phyloP scores from a whole-genome alignment of 108 stramenopile genomes.

The Cyclotella atomus region DNA sequence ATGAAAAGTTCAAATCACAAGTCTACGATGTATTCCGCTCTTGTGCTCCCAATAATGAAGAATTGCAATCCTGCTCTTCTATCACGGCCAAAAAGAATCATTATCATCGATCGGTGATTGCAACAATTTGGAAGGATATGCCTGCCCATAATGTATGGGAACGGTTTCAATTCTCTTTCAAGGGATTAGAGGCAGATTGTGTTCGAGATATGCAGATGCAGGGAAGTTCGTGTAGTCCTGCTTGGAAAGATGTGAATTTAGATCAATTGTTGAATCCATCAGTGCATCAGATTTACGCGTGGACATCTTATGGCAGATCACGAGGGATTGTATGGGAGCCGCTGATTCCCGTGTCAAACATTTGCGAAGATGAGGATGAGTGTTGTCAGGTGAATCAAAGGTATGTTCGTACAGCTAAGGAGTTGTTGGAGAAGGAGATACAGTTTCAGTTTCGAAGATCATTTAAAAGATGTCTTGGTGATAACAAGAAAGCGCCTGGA shows the following conservation, averaged over 20 bases:
- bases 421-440: conserved; percentile 29
- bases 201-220: conserved; percentile 16
- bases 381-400: conserved; percentile 13
- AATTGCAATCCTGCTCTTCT: neutral
- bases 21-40: conserved; percentile 51
- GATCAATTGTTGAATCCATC: conserved; percentile 22
- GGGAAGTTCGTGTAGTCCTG: no score
- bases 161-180: conserved; percentile 57
- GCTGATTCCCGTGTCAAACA: conserved; percentile 33
- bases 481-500: neutral
- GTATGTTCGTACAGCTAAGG: conserved; percentile 13
- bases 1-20: conserved; percentile 74
- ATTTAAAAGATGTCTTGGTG: conserved; percentile 18
- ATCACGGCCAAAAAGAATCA: conserved; percentile 21
- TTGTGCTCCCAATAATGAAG: conserved; percentile 5
- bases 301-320: conserved; percentile 16
- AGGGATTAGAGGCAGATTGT: conserved; percentile 45
- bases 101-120: conserved; percentile 23
- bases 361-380: conserved; percentile 9
- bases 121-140: conserved; percentile 51
- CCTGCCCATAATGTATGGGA: conserved; percentile 68
- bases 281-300: conserved; percentile 27
- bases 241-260: neutral
- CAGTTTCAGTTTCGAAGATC: conserved; percentile 45
- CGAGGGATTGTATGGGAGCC: conserved; percentile 36